A percentile compares a stretch with the other conserved stretches of the same genome.
phyloP scores from a whole-genome alignment of 805 yeast genomes.

The Pichia manshurica region DNA sequence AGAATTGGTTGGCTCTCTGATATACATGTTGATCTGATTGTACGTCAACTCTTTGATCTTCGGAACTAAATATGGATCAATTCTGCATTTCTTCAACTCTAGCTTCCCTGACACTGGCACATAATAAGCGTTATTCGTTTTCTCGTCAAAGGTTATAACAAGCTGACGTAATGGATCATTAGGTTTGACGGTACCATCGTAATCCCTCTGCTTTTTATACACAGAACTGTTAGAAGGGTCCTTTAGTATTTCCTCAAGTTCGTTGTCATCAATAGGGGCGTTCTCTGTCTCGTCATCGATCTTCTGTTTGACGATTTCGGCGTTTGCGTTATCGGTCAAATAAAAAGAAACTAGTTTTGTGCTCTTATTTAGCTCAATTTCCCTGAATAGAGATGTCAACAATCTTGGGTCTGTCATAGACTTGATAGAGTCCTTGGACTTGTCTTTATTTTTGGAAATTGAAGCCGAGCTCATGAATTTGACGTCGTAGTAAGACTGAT shows the following conservation, averaged over 20 bases:
- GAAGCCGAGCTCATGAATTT: conserved; percentile 59
- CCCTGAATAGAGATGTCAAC: conserved; percentile 63
- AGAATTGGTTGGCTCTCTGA: conserved; percentile 67
- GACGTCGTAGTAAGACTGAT: conserved; percentile 60
- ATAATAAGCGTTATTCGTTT: conserved; percentile 57
- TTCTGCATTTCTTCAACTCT: conserved; percentile 80
- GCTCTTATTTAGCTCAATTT: conserved; percentile 63
- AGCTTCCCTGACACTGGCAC: conserved; percentile 73
- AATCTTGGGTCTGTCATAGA: conserved; percentile 33
- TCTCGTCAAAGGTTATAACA: conserved; percentile 55
- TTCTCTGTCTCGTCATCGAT: conserved; percentile 46
- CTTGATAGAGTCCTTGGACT: conserved; percentile 29
- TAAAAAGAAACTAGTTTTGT: conserved; percentile 68
- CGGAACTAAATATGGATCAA: conserved; percentile 52
- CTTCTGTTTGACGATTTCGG: conserved; percentile 36
- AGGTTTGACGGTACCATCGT: conserved; percentile 58
- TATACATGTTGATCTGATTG: conserved; percentile 54
- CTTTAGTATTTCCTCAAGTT: conserved; percentile 32
- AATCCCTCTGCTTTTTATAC: conserved; percentile 68
- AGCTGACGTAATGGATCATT: conserved; percentile 55
- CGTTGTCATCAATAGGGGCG: conserved; percentile 43
- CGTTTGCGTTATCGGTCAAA: conserved; percentile 40
- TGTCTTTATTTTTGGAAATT: conserved; percentile 32
- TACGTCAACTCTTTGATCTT: conserved; percentile 50
- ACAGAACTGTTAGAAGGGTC: conserved; percentile 37